A percentile compares a stretch with the other conserved stretches of the same genome.
These are phyloP conservation scores for Podaxis carcinomalis DNA, from an alignment of 768 basidiomycete genomes.

Conservation along the genomic window DNA sequence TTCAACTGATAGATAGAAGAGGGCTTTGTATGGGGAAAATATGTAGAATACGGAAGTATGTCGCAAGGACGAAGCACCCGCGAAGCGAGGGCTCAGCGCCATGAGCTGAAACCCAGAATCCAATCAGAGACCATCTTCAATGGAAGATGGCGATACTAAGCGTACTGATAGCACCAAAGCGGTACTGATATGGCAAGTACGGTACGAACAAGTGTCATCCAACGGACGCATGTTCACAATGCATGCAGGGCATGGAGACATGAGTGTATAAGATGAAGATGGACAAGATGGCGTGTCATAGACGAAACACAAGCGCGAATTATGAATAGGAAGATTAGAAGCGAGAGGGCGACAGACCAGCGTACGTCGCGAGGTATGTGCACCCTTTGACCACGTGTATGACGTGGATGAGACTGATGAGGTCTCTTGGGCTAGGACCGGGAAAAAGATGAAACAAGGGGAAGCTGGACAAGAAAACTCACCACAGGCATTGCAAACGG, in stretches of 20 bases:
- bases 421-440: slow-evolving; percentile 8
- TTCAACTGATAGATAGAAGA: slow-evolving; percentile 4
- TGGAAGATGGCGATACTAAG: background rate
- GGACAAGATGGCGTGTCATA: background rate
- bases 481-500: slow-evolving; percentile 91
- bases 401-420: slow-evolving; percentile 10
- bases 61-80: slow-evolving; percentile 18
- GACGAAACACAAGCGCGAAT: slow-evolving; percentile 11
- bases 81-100: background rate
- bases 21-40: slow-evolving; percentile 8
- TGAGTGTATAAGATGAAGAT: slow-evolving; percentile 8
- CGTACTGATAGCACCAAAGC: slow-evolving; percentile 7
- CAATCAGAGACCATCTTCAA: background rate
- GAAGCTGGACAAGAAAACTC: slow-evolving; percentile 36
- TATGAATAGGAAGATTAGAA: slow-evolving; percentile 9
- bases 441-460: slow-evolving; percentile 16
- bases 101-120: slow-evolving; percentile 1
- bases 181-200: slow-evolving; percentile 9
- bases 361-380: slow-evolving; percentile 3
- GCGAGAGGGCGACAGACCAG: background rate
- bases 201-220: slow-evolving; percentile 1
- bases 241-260: background rate
- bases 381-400: slow-evolving; percentile 10
- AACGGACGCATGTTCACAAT: background rate
- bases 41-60: background rate